Evolutionary conservation across 2,329 filamentous ascomycete species (phyloP), one percentile per base, ranked within the genome.

Genomic region (Seiridium cupressi): DNA sequence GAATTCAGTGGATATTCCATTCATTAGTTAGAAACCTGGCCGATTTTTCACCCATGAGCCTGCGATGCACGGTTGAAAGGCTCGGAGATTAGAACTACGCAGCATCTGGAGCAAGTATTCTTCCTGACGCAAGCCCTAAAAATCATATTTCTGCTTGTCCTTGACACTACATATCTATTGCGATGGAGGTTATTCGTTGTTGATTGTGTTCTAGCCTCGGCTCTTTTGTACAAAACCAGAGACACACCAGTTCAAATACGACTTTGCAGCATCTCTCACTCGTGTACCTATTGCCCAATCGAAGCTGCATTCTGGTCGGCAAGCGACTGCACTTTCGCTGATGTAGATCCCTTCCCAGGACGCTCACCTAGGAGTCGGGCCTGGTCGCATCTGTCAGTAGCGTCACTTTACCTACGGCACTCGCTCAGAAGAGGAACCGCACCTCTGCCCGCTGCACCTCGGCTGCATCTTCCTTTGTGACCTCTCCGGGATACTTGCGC

Each of bases 391-490:
- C 9, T 42, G 48, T 5, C 34, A 34, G 46, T 31, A 5, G 32
- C 4, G 13, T 1, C 34, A 18, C 2, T 3, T 5, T 26, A 32
- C 1, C 48, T 51, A 35, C 13, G 9, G 11, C 34, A 7, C 26
- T 36, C 4, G 35, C 51, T 42, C 36, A 32, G n/a, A 58, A 5
- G 13, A 4, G 26, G 34, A 44, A n/a, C 18, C 63, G 44, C 54
- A 69, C 69, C 67, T 73, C 70, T 42, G 66, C 67, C 11, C 60
- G 68, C 57, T 69, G 69, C 10, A 72, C 63, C 47, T 66, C 59
- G 13, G 66, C 67, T 2, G 71, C 71, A 58, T 74, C 71, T 47
- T 73, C 66, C 61, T 66, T 70, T 1, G 72, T 72, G 44, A 75
- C 66, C 36, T 72, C 56, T 4, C 60, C 62, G 6, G 61, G 59